Evolutionary conservation across 495 filamentous ascomycete species (phyloP).

Genomic region (Chlorociboria aeruginascens): DNA sequence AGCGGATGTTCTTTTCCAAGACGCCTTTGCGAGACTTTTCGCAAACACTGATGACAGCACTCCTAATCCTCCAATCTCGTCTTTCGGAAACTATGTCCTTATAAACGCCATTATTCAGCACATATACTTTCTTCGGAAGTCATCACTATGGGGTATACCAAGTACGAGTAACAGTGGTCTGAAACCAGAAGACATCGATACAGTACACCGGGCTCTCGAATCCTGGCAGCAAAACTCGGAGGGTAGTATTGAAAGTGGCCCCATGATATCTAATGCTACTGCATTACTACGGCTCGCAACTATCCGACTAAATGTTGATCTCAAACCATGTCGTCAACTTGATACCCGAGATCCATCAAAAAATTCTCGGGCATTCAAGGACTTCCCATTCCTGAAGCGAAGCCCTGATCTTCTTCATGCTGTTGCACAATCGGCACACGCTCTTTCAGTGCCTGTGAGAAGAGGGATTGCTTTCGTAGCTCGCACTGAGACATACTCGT

Average conservation of each 20-base stretch:
- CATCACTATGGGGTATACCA: constrained; percentile 32
- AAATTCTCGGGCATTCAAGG: constrained; percentile 45
- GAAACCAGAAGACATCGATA: constrained; percentile 41
- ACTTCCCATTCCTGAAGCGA: constrained; percentile 45
- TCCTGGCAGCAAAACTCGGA: constrained; percentile 56
- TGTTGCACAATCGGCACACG: constrained; percentile 57
- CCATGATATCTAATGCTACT: constrained; percentile 55
- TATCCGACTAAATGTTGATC: constrained; percentile 55
- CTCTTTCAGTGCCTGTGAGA: constrained; percentile 55
- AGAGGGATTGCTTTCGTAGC: constrained; percentile 58
- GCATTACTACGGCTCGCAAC: constrained; percentile 54
- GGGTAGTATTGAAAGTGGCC: constrained; percentile 41
- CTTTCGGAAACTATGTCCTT: constrained; percentile 54
- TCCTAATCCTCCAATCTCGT: constrained; percentile 41
- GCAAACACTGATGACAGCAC: constrained; percentile 29
- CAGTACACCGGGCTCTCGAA: constrained; percentile 45
- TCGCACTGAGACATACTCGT: constrained; percentile 53
- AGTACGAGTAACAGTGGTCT: constrained; percentile 34
- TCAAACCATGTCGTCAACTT: constrained; percentile 47
- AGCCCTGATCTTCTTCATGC: constrained; percentile 45
- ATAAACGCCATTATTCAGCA: constrained; percentile 60
- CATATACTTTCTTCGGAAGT: constrained; percentile 54
- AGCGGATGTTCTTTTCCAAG: constrained; percentile 34
- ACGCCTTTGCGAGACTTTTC: constrained; percentile 35
- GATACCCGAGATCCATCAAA: constrained; percentile 48